Evolutionary conservation across 495 filamentous ascomycete genomes (phyloP), one percentile per base, ranked within the genome.

Genomic region (Astrothelium macrocarpum): DNA sequence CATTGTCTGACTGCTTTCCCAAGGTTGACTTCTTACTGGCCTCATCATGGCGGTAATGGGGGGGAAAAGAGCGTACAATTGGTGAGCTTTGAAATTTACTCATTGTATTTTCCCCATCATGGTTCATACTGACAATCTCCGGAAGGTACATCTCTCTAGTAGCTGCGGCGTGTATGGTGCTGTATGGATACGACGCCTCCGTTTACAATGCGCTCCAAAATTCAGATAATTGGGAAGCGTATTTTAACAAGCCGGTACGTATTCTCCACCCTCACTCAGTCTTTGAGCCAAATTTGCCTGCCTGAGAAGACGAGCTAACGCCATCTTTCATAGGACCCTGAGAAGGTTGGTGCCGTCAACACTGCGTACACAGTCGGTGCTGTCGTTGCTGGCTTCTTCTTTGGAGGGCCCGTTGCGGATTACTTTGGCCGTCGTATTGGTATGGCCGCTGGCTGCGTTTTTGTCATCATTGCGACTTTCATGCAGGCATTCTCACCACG

Each of bases 181-280:
- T 87, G 18, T 87, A 85, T 68, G 84, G 85, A 12, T 87, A 85
- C 65, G 84, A 87, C 78, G 83, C 83, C 29, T 85, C 83, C 1
- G 83, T 86, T 11, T 87, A 79, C 76, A 86, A 86, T 70, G 82
- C 83, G 26, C 80, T 85, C 23, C 83, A 84, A 67, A 81, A 79
- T 29, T 83, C 80, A 9, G 70, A 78, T 9, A 81, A 85, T 66
- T 86, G 84, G 84, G 71, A 80, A 7, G 78, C 76, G 18, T 86
- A 77, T 70, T 86, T 87, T 71, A 75, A 82, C 62, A 62, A 84
- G 29, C 78, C 80, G 2, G 78, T 66, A 61, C 32, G 62, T 28
- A 14, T 18, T 32, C 25, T 20, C 31, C 18, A 26, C 34, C 16
- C 20, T 32, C 58, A 58, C 28, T 29, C 9, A 16, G 29, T 16